Evolutionary conservation across 2,329 filamentous ascomycete species (phyloP).

Genomic region (Fusarium sp.): DNA sequence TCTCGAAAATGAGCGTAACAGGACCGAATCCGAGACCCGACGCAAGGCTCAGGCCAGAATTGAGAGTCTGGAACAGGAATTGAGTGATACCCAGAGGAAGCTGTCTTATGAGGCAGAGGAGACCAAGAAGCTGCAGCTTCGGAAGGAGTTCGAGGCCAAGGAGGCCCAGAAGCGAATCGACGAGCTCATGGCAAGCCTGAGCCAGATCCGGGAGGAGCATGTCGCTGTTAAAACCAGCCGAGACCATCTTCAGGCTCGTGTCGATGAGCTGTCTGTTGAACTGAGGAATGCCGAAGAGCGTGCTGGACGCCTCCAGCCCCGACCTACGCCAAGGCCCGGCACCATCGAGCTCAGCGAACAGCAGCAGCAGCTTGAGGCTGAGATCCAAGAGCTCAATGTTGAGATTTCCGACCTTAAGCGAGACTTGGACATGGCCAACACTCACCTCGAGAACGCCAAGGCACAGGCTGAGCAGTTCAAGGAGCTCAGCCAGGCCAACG

Average conservation of each 20-base stretch:
- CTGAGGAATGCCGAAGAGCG: slow-evolving; percentile 91
- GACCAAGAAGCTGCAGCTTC: slow-evolving; percentile 81
- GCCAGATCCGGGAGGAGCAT: slow-evolving; percentile 86
- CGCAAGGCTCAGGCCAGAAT: slow-evolving; percentile 83
- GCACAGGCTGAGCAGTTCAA: slow-evolving; percentile 89
- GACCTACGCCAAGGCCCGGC: slow-evolving; percentile 73
- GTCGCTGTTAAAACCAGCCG: slow-evolving; percentile 86
- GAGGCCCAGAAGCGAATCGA: slow-evolving; percentile 93
- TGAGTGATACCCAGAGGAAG: slow-evolving; percentile 83
- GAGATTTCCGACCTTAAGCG: slow-evolving; percentile 89
- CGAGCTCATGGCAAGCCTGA: slow-evolving; percentile 83
- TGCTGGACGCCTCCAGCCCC: slow-evolving; percentile 82
- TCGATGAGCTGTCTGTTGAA: slow-evolving; percentile 90
- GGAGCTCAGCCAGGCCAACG: slow-evolving; percentile 84
- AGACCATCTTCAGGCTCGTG: slow-evolving; percentile 88
- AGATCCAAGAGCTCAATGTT: slow-evolving; percentile 82
- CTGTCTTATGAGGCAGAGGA: slow-evolving; percentile 87
- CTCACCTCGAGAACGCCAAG: slow-evolving; percentile 84
- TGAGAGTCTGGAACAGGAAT: slow-evolving; percentile 82
- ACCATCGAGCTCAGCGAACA: slow-evolving; percentile 56
- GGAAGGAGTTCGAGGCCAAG: slow-evolving; percentile 90
- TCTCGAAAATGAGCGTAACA: slow-evolving; percentile 90
- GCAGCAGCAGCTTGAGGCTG: slow-evolving; percentile 65
- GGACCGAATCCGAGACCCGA: slow-evolving; percentile 83
- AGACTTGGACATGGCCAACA: slow-evolving; percentile 83